Evolutionary conservation across 495 filamentous ascomycete species (phyloP), one percentile per base, ranked within the genome.

Genomic region (Penicillium manginii): DNA sequence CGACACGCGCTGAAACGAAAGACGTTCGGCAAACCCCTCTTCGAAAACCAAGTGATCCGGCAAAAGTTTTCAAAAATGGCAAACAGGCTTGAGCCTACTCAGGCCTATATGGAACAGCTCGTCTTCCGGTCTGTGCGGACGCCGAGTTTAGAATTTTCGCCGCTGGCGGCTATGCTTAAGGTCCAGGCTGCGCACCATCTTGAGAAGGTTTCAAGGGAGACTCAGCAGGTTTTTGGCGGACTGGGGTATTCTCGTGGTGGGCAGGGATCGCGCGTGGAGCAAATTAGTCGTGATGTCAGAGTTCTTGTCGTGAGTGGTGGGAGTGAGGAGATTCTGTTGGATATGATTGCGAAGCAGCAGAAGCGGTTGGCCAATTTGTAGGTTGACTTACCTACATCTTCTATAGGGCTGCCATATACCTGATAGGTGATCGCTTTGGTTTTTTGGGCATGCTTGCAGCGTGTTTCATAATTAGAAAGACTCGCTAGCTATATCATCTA

Each of bases 291-390:
- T 15, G 60, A 62, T 58, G 54, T 62, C 14, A 48, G 59, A 9
- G 59, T 61, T 12, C 47, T 61, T 40, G 53, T 61, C 9, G 59
- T 57, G 12, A 57, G 53, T n/a, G 59, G 59, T 19, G 59, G 59
- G 11, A 61, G 59, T 23, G 59, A 61, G 42, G 59, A 61, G 40
- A 61, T 61, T 21, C 29, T 61, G 48, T 35, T 61, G 19, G 59
- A 61, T 18, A 61, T 61, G 59, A 61, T 61, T 53, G 59, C 59
- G 12, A 61, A 61, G 42, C 59, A 61, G 59, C 59, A 61, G 29
- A 37, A 32, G 40, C 50, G 51, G 15, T 39, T 61, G 49, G 59
- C 59, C 19, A 49, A 53, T 15, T 47, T 60, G 32, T 60, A 26
- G 33, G 46, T 29, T 4, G 26, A 29, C 26, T 29, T 5, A 29